Base-by-base conservation (phyloP, 2,329 filamentous ascomycete species). In the Didymella sp. region DNA sequence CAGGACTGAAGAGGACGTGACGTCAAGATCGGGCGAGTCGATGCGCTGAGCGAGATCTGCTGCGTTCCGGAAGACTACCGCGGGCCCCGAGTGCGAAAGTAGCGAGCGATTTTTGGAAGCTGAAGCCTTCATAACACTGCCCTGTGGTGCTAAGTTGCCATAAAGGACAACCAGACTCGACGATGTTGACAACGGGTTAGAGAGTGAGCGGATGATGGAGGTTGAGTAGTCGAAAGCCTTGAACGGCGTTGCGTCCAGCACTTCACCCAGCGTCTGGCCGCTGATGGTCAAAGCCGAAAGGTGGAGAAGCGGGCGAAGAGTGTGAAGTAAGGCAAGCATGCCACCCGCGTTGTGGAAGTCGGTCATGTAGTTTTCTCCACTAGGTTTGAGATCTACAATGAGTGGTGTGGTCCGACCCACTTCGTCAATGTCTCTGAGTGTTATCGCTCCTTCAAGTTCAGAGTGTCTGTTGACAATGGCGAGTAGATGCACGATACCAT, bases 101-200 rank as follows among this genome's bases (percentile, higher is more conserved):
- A 84, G 72, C 3, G 64, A 61, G 4, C 77, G 75, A 5, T 92
- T 92, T 74, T 96, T 93, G 72, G 96, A 96, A 35, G 93, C 93
- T 0, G 92, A 96, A 74, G 96, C 96, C 78, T 96, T 96, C 64
- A 92, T 92, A 2, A 97, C 91, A 3, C 92, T 89, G 27, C 93
- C 93, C 19, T 88, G 89, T 1, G 93, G 93, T 3, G 92, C 90
- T 22, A 96, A 82, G 75, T 96, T 96, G 25, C 93, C 93, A 56
- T 85, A 84, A 6, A 97, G 84, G 56, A 96, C 89, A 72, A 92
- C 91, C 56, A 97, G 82, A 74, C 96, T 92, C 30, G 93, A 92
- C 1, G 87, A 89, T 1, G 81, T 62, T 75, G 96, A 96, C 80
- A 96, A 92, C 17, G 92, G 92, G 73, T 91, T 88, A 72, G 85